Conservation (phyloP, 1,139 yeast genomes). For the Torulaspora globosa region DNA sequence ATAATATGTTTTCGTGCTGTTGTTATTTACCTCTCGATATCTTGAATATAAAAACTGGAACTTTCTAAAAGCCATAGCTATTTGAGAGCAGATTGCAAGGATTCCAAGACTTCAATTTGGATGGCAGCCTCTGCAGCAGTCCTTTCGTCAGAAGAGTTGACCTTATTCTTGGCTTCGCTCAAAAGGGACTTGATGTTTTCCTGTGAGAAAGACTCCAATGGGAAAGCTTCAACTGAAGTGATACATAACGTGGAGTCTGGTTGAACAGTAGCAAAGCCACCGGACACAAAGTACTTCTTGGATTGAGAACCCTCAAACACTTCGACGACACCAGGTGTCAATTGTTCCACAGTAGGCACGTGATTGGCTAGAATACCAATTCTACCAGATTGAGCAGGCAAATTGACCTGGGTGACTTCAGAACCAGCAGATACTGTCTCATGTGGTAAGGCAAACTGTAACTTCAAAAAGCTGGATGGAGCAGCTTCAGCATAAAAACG, state of each 20-base stretch:
- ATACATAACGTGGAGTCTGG: conserved; percentile 90
- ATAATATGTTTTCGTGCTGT: not conserved
- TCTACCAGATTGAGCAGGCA: conserved; percentile 95
- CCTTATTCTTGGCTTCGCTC: conserved; percentile 94
- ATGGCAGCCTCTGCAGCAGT: conserved; percentile 93
- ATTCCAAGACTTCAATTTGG: conserved; percentile 94
- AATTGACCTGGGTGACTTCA: conserved; percentile 75
- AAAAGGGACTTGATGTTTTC: conserved; percentile 76
- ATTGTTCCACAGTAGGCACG: conserved; percentile 96
- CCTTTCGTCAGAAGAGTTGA: conserved; percentile 75
- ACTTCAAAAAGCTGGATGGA: conserved; percentile 70
- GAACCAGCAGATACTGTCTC: conserved; percentile 43
- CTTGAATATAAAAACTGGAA: conserved; percentile 7
- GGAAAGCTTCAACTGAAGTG: conserved; percentile 94
- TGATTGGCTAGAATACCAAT: conserved; percentile 97
- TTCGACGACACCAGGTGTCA: conserved; percentile 94
- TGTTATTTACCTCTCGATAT: conserved; percentile 7
- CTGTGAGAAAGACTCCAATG: conserved; percentile 81
- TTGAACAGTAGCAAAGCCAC: conserved; percentile 95
- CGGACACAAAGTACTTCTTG: conserved; percentile 84
- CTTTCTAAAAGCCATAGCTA: conserved; percentile 36
- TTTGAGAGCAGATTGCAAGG: conserved; percentile 84
- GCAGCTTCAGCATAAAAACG: conserved; percentile 90
- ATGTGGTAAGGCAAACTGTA: conserved; percentile 89
- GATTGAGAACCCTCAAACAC: conserved; percentile 75